Conservation (phyloP, 2,329 filamentous ascomycete species). For the Neonectria magnoliae region DNA sequence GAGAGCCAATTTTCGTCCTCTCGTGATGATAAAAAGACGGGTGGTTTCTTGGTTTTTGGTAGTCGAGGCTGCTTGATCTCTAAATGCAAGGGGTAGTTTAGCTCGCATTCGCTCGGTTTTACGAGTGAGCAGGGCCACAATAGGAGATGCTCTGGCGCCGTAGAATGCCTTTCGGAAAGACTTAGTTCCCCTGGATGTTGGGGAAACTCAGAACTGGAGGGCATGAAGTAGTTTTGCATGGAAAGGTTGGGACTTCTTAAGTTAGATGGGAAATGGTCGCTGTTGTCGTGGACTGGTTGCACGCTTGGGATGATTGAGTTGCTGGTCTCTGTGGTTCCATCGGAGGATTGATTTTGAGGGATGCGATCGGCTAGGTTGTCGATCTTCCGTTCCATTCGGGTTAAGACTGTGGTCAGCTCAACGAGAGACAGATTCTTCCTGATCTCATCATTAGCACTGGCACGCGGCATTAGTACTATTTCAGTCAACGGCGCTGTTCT, state of each 20-base stretch:
- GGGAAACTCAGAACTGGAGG: neutral
- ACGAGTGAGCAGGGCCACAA: slow-evolving; percentile 27
- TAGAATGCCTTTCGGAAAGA: slow-evolving; percentile 21
- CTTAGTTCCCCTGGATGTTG: slow-evolving; percentile 20
- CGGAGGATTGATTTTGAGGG: neutral
- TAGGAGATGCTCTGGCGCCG: slow-evolving; percentile 26
- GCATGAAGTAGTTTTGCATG: slow-evolving; percentile 17
- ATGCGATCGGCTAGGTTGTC: slow-evolving; percentile 6
- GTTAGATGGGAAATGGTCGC: neutral
- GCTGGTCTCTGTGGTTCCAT: too few species aligned
- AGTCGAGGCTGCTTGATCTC: slow-evolving; percentile 22
- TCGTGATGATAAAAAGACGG: neutral
- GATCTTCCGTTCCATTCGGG: slow-evolving; percentile 28
- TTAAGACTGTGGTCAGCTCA: slow-evolving; percentile 17
- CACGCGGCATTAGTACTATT: too few species aligned
- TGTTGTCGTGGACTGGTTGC: neutral
- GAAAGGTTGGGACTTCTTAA: slow-evolving; percentile 4
- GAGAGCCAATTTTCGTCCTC: slow-evolving; percentile 18
- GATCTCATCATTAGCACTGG: neutral
- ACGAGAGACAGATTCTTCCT: slow-evolving; percentile 21
- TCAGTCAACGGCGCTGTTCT: neutral
- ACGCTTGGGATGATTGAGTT: neutral
- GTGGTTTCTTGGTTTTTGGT: slow-evolving; percentile 7
- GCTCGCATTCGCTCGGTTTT: slow-evolving; percentile 14
- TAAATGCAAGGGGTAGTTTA: slow-evolving; percentile 26